Conservation (phyloP, 768 basidiomycete genomes). For the Trametopsis cervina region DNA sequence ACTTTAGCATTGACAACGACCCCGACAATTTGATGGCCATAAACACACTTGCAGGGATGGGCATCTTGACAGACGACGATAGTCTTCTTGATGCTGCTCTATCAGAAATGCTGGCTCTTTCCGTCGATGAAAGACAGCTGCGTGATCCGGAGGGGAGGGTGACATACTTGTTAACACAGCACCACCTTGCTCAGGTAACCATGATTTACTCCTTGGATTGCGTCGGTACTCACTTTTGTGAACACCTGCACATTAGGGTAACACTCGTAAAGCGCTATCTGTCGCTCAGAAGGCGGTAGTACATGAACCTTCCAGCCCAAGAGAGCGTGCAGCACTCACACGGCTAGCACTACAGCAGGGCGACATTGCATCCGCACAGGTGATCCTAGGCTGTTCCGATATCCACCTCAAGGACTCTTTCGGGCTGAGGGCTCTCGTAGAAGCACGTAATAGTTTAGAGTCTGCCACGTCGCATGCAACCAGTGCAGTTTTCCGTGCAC, state of each 20-base stretch:
- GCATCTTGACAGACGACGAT: conserved; percentile 72
- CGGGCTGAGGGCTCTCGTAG: conserved; percentile 41
- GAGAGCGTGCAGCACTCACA: conserved; percentile 49
- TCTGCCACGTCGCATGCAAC: conserved; percentile 44
- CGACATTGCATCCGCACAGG: conserved; percentile 34
- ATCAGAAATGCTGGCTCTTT: conserved; percentile 68
- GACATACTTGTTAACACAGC: conserved; percentile 62
- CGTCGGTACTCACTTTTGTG: background rate
- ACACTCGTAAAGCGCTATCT: conserved; percentile 40
- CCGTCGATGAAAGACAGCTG: conserved; percentile 53
- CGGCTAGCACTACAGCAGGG: conserved; percentile 45
- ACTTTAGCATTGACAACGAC: conserved; percentile 74
- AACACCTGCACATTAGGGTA: conserved; percentile 31
- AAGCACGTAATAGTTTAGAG: conserved; percentile 21
- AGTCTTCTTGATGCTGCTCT: conserved; percentile 80
- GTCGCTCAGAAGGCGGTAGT: conserved; percentile 52
- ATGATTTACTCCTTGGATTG: background rate
- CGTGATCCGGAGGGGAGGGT: conserved; percentile 70
- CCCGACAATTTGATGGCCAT: conserved; percentile 77
- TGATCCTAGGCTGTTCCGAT: conserved; percentile 34
- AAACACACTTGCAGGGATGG: conserved; percentile 84
- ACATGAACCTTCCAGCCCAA: conserved; percentile 44
- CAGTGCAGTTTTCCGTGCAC: conserved; percentile 55
- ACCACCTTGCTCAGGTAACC: conserved; percentile 67
- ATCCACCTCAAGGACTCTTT: conserved; percentile 35